phyloP scores from a whole-genome alignment of 2,329 filamentous ascomycete genomes.

The Cordyceps cateniannulata region DNA sequence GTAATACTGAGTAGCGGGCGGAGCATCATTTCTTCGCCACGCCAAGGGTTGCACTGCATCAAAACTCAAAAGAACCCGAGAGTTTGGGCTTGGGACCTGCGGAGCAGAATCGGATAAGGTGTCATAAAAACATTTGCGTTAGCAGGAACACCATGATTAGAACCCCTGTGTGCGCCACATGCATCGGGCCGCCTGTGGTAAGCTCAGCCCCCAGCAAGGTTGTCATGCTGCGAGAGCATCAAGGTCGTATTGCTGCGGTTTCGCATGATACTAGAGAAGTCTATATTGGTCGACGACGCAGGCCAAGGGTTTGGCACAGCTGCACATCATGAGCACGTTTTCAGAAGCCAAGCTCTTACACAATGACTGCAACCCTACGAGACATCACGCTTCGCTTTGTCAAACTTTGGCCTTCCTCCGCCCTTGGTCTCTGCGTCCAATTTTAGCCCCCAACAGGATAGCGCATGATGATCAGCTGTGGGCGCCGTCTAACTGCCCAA shows the following conservation, averaged over 20 bases:
- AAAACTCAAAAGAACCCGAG: neutral
- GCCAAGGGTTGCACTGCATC: neutral
- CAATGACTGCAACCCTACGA: neutral
- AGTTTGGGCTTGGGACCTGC: neutral
- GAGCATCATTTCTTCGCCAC: no score
- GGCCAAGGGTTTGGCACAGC: neutral
- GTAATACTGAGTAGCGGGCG: no score
- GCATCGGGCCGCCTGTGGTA: neutral
- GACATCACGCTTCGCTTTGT: neutral
- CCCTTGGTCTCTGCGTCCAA: no score
- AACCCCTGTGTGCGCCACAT: neutral
- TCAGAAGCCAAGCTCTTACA: neutral
- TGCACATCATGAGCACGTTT: neutral
- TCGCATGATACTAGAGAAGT: neutral
- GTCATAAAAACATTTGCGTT: neutral
- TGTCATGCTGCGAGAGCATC: neutral
- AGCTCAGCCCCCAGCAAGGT: neutral
- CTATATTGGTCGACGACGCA: neutral
- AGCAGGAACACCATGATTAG: neutral
- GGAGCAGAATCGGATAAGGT: neutral
- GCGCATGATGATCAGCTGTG: neutral
- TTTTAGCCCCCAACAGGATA: neutral
- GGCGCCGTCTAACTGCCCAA: neutral
- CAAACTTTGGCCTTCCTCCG: neutral
- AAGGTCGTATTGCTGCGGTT: neutral